These are phyloP conservation scores for Debaryomyces castellii DNA, from an alignment of 805 yeast genomes.

Conservation along the genomic window DNA sequence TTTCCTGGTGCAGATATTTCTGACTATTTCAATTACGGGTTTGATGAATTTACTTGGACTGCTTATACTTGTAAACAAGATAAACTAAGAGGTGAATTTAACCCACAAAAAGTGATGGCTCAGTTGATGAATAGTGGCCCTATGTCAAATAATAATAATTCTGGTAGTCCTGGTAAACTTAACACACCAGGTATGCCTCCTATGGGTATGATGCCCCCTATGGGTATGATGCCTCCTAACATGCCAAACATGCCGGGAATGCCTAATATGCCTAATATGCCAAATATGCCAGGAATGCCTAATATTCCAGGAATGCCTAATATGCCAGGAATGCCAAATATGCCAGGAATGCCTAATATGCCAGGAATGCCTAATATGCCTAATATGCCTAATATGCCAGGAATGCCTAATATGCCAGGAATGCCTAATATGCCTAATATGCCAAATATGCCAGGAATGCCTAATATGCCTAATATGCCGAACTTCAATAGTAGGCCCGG, in stretches of 20 bases:
- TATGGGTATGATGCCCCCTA: slow-evolving; percentile 14
- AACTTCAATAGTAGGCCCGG: slow-evolving; percentile 13
- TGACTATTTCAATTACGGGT: slow-evolving; percentile 95
- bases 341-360: slow-evolving; percentile 28
- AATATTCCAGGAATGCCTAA: slow-evolving; percentile 23
- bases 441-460: slow-evolving; percentile 20
- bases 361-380: slow-evolving; percentile 21
- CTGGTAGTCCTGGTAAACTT: slow-evolving; percentile 16
- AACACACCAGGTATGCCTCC: slow-evolving; percentile 23
- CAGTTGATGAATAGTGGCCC: slow-evolving; percentile 45
- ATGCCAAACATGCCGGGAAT: slow-evolving; percentile 16
- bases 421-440: slow-evolving; percentile 26
- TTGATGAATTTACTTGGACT: slow-evolving; percentile 95
- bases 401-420: slow-evolving; percentile 21
- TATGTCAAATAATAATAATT: slow-evolving; percentile 9
- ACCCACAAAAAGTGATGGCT: slow-evolving; percentile 76
- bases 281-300: slow-evolving; percentile 24
- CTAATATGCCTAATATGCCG: slow-evolving; percentile 24
- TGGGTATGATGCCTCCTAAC: slow-evolving; percentile 21
- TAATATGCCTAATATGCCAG: slow-evolving; percentile 24
- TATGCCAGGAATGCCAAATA: slow-evolving; percentile 21
- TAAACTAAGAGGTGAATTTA: slow-evolving; percentile 71
- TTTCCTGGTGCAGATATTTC: slow-evolving; percentile 93
- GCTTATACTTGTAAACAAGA: slow-evolving; percentile 90
- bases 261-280: slow-evolving; percentile 17